These are phyloP conservation scores for Nitzschia sp. DNA, from an alignment of 108 stramenopile species.

Conservation along the genomic window DNA sequence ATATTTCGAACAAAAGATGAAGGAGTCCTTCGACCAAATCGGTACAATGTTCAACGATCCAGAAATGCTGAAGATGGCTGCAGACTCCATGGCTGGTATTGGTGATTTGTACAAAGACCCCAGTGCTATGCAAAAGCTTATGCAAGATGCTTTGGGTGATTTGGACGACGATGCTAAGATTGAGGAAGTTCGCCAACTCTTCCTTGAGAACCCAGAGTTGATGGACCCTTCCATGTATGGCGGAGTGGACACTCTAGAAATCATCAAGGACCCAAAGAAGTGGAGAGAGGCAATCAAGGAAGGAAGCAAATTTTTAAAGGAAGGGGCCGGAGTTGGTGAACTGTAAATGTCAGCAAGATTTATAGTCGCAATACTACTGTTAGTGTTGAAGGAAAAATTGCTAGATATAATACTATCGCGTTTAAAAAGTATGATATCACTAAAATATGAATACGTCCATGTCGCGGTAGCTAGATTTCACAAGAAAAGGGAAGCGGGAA, in stretches of 20 bases:
- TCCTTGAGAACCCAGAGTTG: conserved; percentile 54
- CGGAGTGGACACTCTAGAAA: conserved; percentile 65
- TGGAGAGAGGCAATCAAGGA: conserved; percentile 77
- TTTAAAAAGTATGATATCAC: no score
- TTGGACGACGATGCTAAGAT: conserved; percentile 75
- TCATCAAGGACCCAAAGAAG: conserved; percentile 68
- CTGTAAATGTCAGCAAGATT: conserved; percentile 11
- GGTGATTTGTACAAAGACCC: conserved; percentile 62
- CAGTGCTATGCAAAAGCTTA: conserved; percentile 35
- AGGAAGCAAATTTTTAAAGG: conserved; percentile 34
- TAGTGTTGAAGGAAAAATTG: no score
- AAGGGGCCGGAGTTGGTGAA: conserved; percentile 38
- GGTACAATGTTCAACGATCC: conserved; percentile 68
- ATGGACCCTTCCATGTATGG: conserved; percentile 56
- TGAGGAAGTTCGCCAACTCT: conserved; percentile 72
- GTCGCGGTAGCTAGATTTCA: no score
- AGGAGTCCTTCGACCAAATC: conserved; percentile 71
- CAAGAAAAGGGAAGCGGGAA: no score
- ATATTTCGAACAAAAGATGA: conserved; percentile 78
- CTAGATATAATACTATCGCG: no score
- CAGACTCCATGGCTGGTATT: conserved; percentile 67
- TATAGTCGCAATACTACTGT: no score
- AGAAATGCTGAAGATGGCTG: conserved; percentile 49
- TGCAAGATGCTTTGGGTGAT: conserved; percentile 52
- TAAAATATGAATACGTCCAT: no score